Percentiles rank a stretch among this genome's conserved stretches.
phyloP scores from a whole-genome alignment of 2,329 filamentous ascomycete species.

The Aspergillus vadensis region DNA sequence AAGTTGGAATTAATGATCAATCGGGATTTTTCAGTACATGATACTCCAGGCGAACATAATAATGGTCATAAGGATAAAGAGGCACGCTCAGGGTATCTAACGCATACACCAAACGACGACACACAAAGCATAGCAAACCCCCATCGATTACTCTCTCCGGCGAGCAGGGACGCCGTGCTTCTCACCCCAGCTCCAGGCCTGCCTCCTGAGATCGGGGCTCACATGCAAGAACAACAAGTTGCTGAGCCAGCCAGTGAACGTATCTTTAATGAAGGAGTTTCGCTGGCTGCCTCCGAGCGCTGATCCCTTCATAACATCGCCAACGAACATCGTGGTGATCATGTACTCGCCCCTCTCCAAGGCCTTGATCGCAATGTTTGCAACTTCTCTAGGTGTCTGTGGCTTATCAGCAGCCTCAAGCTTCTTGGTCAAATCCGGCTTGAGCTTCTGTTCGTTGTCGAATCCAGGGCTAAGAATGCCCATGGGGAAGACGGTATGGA shows the following conservation, averaged over 20 bases:
- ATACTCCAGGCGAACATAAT: slow-evolving; percentile 13
- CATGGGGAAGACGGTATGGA: slow-evolving; percentile 82
- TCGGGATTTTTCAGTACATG: background rate
- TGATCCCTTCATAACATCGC: slow-evolving; percentile 68
- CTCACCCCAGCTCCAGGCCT: slow-evolving; percentile 60
- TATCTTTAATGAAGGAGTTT: slow-evolving; percentile 57
- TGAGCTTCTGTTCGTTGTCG: slow-evolving; percentile 72
- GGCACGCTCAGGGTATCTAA: slow-evolving; percentile 32
- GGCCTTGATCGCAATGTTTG: slow-evolving; percentile 66
- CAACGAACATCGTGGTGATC: slow-evolving; percentile 74
- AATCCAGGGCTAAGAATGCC: slow-evolving; percentile 78
- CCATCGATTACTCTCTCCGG: background rate
- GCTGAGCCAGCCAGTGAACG: slow-evolving; percentile 56
- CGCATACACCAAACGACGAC: slow-evolving; percentile 24
- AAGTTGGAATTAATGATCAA: slow-evolving; percentile 7
- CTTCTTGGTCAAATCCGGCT: slow-evolving; percentile 76
- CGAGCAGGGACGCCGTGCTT: slow-evolving; percentile 50
- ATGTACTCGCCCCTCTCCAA: slow-evolving; percentile 80
- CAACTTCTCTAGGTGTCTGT: slow-evolving; percentile 78
- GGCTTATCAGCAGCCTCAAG: slow-evolving; percentile 81
- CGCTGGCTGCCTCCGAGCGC: slow-evolving; percentile 55
- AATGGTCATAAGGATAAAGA: slow-evolving; percentile 14
- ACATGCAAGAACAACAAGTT: slow-evolving; percentile 59
- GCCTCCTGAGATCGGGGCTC: slow-evolving; percentile 58
- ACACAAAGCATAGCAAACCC: slow-evolving; percentile 15